Evolutionary conservation across 2,329 filamentous ascomycete species (phyloP).

Genomic region (Claviceps africana): DNA sequence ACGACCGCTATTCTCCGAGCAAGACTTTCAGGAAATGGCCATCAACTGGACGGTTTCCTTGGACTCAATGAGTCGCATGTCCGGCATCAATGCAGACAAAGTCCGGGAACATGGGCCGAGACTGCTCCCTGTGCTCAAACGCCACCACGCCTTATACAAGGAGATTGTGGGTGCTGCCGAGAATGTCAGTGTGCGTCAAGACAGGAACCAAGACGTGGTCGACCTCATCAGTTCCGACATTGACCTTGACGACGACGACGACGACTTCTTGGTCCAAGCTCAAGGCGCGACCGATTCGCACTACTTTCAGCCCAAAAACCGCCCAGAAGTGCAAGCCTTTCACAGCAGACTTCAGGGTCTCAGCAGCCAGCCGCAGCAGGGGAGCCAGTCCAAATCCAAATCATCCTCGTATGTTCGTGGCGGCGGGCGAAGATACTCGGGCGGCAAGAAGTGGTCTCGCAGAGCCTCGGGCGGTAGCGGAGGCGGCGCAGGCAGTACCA

Average conservation of each 20-base stretch:
- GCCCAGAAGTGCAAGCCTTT: conserved; percentile 21
- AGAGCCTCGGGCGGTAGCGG: conserved; percentile 11
- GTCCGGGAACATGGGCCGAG: conserved; percentile 46
- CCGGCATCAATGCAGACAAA: conserved; percentile 47
- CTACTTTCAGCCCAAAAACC: conserved; percentile 26
- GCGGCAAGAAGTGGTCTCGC: conserved; percentile 15
- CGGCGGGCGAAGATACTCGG: conserved; percentile 15
- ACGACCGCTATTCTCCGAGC: conserved; percentile 52
- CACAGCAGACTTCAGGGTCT: conserved; percentile 19
- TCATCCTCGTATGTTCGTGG: conserved; percentile 13
- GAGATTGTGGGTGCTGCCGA: conserved; percentile 31
- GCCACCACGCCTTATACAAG: conserved; percentile 31
- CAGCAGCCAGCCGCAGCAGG: conserved; percentile 12
- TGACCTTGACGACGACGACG: conserved; percentile 15
- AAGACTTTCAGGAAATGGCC: conserved; percentile 58
- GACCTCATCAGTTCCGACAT: conserved; percentile 38
- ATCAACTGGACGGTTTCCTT: conserved; percentile 50
- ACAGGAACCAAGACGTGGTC: conserved; percentile 29
- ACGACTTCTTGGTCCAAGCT: conserved; percentile 18
- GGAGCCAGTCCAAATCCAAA: conserved; percentile 13
- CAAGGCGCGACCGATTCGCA: conserved; percentile 29
- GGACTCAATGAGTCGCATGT: conserved; percentile 49
- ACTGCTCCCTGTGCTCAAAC: conserved; percentile 45
- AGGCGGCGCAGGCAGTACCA: conserved; percentile 13
- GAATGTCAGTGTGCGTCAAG: conserved; percentile 5